A percentile compares a stretch with the other conserved stretches of the same genome.
Conservation (phyloP, 768 basidiomycete species). For the Termitomyces sp. region DNA sequence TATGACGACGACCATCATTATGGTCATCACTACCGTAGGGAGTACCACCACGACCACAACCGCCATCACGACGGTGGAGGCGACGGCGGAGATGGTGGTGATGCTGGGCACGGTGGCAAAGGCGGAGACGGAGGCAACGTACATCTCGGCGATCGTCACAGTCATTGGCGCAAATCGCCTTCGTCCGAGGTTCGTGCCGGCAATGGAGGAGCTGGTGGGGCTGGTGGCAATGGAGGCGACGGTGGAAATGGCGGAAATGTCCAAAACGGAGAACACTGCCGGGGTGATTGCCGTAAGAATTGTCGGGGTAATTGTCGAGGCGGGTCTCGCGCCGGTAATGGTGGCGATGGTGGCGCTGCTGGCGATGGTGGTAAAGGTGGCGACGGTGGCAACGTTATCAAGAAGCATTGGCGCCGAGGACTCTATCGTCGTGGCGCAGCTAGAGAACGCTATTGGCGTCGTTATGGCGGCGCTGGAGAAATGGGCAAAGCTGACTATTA, state of each 20-base stretch:
- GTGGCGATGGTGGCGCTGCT: background rate
- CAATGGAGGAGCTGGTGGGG: background rate
- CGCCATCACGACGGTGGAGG: background rate
- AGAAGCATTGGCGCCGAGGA: background rate
- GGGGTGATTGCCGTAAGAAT: background rate
- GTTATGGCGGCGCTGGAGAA: background rate
- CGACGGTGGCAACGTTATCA: background rate
- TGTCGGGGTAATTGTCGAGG: background rate
- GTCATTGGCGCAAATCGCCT: background rate
- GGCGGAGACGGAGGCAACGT: conserved; percentile 1
- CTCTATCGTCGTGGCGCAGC: background rate
- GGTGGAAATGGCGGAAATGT: conserved; percentile 8
- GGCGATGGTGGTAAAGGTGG: background rate
- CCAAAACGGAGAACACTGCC: background rate
- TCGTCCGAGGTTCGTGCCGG: background rate
- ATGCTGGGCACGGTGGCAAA: background rate
- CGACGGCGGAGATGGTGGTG: background rate
- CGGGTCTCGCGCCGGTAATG: background rate
- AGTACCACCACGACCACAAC: background rate
- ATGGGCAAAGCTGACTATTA: background rate
- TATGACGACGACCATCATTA: too few relatives aligned
- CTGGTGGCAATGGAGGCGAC: background rate
- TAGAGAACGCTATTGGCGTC: background rate
- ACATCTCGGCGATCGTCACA: background rate
- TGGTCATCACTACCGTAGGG: too few relatives aligned